Conservation (phyloP, 176 grass and related monocot species). For the Hordeum marinum region DNA sequence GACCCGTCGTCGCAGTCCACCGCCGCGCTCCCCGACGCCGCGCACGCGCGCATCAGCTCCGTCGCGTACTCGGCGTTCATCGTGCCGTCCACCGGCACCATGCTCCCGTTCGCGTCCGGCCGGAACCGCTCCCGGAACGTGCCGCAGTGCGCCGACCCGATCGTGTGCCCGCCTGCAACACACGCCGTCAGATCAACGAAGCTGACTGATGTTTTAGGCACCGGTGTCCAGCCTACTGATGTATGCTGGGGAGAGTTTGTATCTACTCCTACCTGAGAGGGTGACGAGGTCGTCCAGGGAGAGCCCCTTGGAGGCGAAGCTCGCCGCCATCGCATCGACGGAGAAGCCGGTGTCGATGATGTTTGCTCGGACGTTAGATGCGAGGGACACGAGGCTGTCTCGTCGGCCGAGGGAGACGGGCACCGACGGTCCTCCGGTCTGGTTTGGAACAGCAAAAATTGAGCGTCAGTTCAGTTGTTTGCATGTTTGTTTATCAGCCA, state of each 20-base stretch:
- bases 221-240: too few species aligned
- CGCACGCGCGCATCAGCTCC: slow-evolving; percentile 57
- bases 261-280: slow-evolving; percentile 51
- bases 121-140: slow-evolving; percentile 85
- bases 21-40: slow-evolving; percentile 9
- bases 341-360: slow-evolving; percentile 92
- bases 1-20: slow-evolving; percentile 74
- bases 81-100: slow-evolving; percentile 52
- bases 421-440: slow-evolving; percentile 84
- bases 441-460: slow-evolving; percentile 2
- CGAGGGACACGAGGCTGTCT: slow-evolving; percentile 63
- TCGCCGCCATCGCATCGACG: slow-evolving; percentile 58
- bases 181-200: neutral
- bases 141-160: slow-evolving; percentile 82
- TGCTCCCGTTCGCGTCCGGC: slow-evolving; percentile 58
- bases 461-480: neutral
- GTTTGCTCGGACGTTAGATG: slow-evolving; percentile 77
- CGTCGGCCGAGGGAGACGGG: slow-evolving; percentile 53
- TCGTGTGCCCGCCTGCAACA: slow-evolving; percentile 69
- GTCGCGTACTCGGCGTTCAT: slow-evolving; percentile 70
- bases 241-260: neutral
- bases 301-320: slow-evolving; percentile 75
- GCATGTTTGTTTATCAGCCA: neutral
- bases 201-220: neutral
- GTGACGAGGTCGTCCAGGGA: slow-evolving; percentile 72